phyloP scores from a whole-genome alignment of 306 rosid species.

The Betula pendula region DNA sequence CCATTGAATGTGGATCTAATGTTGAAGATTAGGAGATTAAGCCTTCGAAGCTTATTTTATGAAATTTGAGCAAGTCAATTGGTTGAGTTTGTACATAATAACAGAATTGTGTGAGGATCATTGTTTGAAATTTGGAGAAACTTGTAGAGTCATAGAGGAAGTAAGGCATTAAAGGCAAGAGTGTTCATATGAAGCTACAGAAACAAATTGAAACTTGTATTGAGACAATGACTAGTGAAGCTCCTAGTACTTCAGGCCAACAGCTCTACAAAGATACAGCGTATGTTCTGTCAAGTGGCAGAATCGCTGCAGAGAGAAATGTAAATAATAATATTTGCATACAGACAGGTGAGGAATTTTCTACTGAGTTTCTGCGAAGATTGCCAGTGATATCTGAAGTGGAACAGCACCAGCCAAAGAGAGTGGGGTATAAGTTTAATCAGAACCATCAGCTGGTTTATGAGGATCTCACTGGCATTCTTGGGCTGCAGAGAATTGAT shows the following conservation, averaged over 20 bases:
- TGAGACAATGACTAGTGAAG: slow-evolving; percentile 69
- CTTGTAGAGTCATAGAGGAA: slow-evolving; percentile 9
- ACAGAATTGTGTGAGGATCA: not conserved
- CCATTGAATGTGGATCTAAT: slow-evolving; percentile 5
- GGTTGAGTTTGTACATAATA: not conserved
- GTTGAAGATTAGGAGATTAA: not conserved
- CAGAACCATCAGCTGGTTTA: slow-evolving; percentile 35
- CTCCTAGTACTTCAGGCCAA: slow-evolving; percentile 40
- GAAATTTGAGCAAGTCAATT: slow-evolving; percentile 8
- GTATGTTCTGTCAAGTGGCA: slow-evolving; percentile 32
- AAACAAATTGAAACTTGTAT: too few relatives aligned
- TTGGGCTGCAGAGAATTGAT: slow-evolving; percentile 42
- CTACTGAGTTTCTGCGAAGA: slow-evolving; percentile 69
- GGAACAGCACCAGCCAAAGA: slow-evolving; percentile 46
- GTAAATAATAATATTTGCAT: slow-evolving; percentile 47
- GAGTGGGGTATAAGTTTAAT: slow-evolving; percentile 34
- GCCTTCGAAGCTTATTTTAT: slow-evolving; percentile 16
- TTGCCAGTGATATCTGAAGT: slow-evolving; percentile 39
- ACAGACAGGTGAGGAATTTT: slow-evolving; percentile 93
- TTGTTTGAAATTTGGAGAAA: not conserved
- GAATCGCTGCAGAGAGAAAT: slow-evolving; percentile 30
- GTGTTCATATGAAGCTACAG: slow-evolving; percentile 29
- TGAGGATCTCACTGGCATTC: slow-evolving; percentile 53
- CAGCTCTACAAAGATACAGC: slow-evolving; percentile 30
- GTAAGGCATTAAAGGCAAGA: slow-evolving; percentile 22